Conservation (phyloP, 345 rosid genomes). For the Hirschfeldia incana region DNA sequence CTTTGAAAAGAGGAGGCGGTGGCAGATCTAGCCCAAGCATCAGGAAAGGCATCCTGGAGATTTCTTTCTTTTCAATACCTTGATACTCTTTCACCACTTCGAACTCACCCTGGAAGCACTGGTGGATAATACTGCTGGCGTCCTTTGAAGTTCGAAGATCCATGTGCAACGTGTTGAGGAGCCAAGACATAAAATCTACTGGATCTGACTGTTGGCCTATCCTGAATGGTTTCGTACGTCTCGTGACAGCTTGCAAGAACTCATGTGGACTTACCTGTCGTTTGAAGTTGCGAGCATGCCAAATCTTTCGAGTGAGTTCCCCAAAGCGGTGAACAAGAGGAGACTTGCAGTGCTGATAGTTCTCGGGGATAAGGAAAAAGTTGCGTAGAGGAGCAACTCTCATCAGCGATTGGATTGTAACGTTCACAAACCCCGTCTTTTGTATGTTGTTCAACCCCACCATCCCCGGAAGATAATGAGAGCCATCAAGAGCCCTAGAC, state of each 20-base stretch:
- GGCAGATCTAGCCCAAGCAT: constrained; percentile 99
- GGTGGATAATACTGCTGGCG: constrained; percentile 70
- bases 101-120: constrained; percentile 96
- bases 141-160: constrained; percentile 67
- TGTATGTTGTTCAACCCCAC: constrained; percentile 96
- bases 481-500: constrained; percentile 99
- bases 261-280: constrained; percentile 99
- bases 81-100: constrained; percentile 86
- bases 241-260: constrained; percentile 97
- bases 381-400: constrained; percentile 90
- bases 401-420: constrained; percentile 93
- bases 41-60: constrained; percentile 85
- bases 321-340: constrained; percentile 93
- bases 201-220: constrained; percentile 96
- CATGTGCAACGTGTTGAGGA: constrained; percentile 81
- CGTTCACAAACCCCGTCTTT: constrained; percentile 95
- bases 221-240: constrained; percentile 82
- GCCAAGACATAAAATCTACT: constrained; percentile 96
- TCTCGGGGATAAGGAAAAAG: constrained; percentile 88
- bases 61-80: constrained; percentile 50
- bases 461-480: constrained; percentile 99
- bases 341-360: constrained; percentile 76
- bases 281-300: constrained; percentile 96
- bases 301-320: constrained; percentile 89
- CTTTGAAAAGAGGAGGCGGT: constrained; percentile 95